These are phyloP conservation scores for Scedosporium aurantiacum DNA, from an alignment of 2,329 filamentous ascomycete genomes.

Conservation along the genomic window DNA sequence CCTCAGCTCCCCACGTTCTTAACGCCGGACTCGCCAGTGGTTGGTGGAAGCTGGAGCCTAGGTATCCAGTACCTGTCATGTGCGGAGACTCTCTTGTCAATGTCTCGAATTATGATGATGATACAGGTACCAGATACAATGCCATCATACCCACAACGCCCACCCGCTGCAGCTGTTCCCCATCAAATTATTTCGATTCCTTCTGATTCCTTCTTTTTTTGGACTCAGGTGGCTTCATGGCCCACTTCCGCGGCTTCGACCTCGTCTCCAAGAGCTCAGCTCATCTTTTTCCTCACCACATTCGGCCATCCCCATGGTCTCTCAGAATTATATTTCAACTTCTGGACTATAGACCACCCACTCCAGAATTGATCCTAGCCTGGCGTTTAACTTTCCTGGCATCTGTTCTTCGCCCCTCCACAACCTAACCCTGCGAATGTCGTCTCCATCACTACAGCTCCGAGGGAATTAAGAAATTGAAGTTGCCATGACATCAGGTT, in stretches of 20 bases:
- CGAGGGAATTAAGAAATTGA: not conserved
- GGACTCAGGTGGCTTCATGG: not conserved
- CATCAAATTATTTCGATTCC: not conserved
- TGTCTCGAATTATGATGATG: not conserved
- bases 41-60: not conserved
- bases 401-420: not conserved
- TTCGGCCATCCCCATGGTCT: not conserved
- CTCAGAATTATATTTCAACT: not conserved
- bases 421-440: not conserved
- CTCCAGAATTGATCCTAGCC: no score
- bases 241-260: not conserved
- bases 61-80: not conserved
- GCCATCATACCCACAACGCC: not conserved
- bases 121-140: not conserved
- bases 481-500: conserved; percentile 7
- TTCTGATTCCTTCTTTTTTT: not conserved
- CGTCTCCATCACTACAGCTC: not conserved
- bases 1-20: not conserved
- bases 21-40: not conserved
- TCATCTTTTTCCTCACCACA: not conserved
- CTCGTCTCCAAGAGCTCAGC: not conserved
- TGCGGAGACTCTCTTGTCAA: not conserved
- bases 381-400: not conserved
- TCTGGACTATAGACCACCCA: not conserved
- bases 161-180: not conserved